A percentile compares a stretch with the other conserved stretches of the same genome.
Conservation (phyloP, 139 green algal species). For the Ettlia oleoabundans region DNA sequence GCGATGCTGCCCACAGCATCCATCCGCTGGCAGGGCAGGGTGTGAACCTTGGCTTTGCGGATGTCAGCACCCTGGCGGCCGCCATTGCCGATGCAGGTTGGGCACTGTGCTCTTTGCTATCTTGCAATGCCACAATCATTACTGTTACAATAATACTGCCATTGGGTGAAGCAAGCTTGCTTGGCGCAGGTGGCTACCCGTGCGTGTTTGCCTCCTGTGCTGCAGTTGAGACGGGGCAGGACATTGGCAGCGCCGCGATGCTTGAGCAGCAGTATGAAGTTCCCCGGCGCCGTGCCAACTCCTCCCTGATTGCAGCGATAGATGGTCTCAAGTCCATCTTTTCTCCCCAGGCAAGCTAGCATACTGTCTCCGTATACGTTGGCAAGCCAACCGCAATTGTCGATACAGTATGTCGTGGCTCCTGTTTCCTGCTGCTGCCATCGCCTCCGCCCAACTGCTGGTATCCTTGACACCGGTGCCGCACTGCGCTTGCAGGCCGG, state of each 20-base stretch:
- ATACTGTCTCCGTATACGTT: no score
- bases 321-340: conserved; percentile 69
- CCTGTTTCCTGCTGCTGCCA: no score
- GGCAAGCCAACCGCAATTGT: no score
- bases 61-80: conserved; percentile 64
- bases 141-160: no score
- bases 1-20: conserved; percentile 82
- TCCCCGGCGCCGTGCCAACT: conserved; percentile 62
- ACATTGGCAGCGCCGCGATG: conserved; percentile 53
- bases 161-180: no score
- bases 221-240: conserved; percentile 57
- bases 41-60: conserved; percentile 84
- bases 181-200: no score
- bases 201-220: no score
- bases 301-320: conserved; percentile 68
- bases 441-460: no score
- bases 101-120: no score
- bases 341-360: conserved; percentile 40
- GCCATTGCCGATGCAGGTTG: conserved; percentile 57
- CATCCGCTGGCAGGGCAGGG: conserved; percentile 46
- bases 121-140: no score
- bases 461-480: neutral
- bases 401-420: no score
- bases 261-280: conserved; percentile 70
- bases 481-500: neutral